These are phyloP conservation scores for Globisporangium camurandrum DNA, from an alignment of 352 stramenopile genomes.

Conservation along the genomic window DNA sequence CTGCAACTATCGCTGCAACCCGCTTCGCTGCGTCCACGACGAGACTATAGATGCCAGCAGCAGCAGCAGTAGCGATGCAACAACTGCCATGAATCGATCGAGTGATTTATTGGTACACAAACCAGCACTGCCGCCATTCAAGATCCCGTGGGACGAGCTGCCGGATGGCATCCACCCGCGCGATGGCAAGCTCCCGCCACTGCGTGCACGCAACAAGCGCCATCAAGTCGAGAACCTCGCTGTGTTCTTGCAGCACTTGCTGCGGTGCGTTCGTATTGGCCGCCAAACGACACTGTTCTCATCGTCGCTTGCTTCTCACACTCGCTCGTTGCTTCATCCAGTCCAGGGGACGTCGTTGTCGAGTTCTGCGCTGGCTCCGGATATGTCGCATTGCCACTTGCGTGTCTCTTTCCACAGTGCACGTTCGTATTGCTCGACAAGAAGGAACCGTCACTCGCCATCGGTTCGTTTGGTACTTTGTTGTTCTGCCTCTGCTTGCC, in stretches of 20 bases:
- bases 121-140: background rate
- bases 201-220: constrained; percentile 58
- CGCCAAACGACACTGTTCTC: background rate
- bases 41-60: background rate
- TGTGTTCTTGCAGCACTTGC: constrained; percentile 53
- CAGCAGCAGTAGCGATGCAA: background rate
- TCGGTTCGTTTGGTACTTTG: constrained; percentile 25
- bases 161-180: constrained; percentile 60
- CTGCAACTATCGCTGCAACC: constrained; percentile 50
- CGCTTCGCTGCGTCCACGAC: constrained; percentile 45
- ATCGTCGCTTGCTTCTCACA: background rate
- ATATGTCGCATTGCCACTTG: constrained; percentile 68
- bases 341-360: constrained; percentile 64
- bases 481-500: background rate
- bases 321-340: constrained; percentile 7
- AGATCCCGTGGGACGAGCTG: constrained; percentile 59
- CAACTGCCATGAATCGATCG: too few species aligned
- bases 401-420: constrained; percentile 64
- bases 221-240: constrained; percentile 76
- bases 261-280: constrained; percentile 24
- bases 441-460: constrained; percentile 67
- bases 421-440: constrained; percentile 75
- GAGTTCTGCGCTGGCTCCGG: constrained; percentile 79
- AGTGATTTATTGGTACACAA: background rate
- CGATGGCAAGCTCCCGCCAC: constrained; percentile 46